Evolutionary conservation across 2,329 filamentous ascomycete genomes (phyloP).

Genomic region (Leptoxyphium fumago): DNA sequence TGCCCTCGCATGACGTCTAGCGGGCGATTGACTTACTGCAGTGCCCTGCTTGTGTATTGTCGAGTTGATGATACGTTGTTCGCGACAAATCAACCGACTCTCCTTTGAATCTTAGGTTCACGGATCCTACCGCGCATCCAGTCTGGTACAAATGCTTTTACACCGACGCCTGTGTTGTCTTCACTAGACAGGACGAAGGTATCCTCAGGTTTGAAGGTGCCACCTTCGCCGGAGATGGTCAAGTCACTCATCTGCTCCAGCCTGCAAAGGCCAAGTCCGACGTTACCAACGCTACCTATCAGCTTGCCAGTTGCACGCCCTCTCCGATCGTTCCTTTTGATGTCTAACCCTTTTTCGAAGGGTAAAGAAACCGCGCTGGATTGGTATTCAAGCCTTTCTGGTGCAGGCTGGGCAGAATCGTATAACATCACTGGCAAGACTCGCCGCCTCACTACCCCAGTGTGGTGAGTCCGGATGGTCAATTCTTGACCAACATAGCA

Average conservation of each 20-base stretch:
- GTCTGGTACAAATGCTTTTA: conserved; percentile 57
- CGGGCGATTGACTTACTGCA: too few relatives aligned
- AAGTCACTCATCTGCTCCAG: conserved; percentile 84
- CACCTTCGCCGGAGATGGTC: conserved; percentile 51
- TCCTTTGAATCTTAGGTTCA: conserved; percentile 24
- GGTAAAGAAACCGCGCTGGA: conserved; percentile 9
- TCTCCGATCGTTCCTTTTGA: conserved; percentile 14
- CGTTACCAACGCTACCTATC: conserved; percentile 63
- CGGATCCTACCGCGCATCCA: conserved; percentile 46
- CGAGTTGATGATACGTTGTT: too few relatives aligned
- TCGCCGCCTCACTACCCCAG: conserved; percentile 81
- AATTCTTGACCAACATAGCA: conserved; percentile 96
- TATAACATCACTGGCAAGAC: conserved; percentile 71
- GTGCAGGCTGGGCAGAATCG: conserved; percentile 26
- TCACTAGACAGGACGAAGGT: conserved; percentile 26
- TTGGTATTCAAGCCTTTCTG: conserved; percentile 34
- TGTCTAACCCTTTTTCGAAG: not conserved
- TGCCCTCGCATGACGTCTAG: too few relatives aligned
- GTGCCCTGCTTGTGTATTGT: too few relatives aligned
- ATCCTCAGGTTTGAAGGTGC: conserved; percentile 43
- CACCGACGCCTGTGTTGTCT: conserved; percentile 16
- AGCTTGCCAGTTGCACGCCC: conserved; percentile 66
- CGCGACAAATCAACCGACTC: conserved; percentile 8
- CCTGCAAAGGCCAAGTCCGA: conserved; percentile 75
- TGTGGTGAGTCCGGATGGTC: conserved; percentile 89